Evolutionary conservation across 192 early-diverging fungal species (phyloP).

Genomic region (Linnemannia exigua): DNA sequence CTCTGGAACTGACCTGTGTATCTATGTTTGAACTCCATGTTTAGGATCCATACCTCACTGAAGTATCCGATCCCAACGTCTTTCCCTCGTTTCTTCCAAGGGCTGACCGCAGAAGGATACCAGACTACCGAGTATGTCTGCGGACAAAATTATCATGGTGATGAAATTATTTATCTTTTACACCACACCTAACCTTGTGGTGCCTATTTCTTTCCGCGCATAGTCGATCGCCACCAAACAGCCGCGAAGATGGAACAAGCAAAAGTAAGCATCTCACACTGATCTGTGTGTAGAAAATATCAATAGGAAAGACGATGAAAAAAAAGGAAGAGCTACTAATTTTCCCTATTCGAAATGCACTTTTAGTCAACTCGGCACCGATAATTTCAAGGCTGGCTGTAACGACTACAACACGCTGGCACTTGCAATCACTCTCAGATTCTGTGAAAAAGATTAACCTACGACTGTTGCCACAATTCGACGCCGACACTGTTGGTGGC

Average conservation of each 20-base stretch:
- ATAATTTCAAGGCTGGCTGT: conserved; percentile 37
- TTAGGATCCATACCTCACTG: conserved; percentile 26
- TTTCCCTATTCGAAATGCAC: neutral
- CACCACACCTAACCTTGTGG: neutral
- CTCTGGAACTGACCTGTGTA: neutral
- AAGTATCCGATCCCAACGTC: conserved; percentile 59
- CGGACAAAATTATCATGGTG: neutral
- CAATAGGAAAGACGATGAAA: neutral
- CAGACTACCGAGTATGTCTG: conserved; percentile 16
- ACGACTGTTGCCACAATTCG: conserved; percentile 36
- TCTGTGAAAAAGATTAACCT: conserved; percentile 36
- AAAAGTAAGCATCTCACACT: conserved; percentile 15
- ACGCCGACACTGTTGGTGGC: conserved; percentile 25
- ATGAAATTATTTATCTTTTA: neutral
- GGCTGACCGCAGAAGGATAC: conserved; percentile 48
- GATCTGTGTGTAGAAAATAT: neutral
- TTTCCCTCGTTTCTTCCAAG: conserved; percentile 55
- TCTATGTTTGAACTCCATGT: neutral
- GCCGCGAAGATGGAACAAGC: conserved; percentile 43
- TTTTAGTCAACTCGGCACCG: conserved; percentile 26
- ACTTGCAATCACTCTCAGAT: conserved; percentile 40
- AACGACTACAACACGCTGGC: conserved; percentile 44
- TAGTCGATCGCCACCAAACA: conserved; percentile 19
- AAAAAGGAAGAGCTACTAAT: no score
- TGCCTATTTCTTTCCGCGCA: neutral